A percentile compares a stretch with the other conserved stretches of the same genome.
Evolutionary conservation across 805 yeast species (phyloP).

Genomic region (Wickerhamomyces bisporus): DNA sequence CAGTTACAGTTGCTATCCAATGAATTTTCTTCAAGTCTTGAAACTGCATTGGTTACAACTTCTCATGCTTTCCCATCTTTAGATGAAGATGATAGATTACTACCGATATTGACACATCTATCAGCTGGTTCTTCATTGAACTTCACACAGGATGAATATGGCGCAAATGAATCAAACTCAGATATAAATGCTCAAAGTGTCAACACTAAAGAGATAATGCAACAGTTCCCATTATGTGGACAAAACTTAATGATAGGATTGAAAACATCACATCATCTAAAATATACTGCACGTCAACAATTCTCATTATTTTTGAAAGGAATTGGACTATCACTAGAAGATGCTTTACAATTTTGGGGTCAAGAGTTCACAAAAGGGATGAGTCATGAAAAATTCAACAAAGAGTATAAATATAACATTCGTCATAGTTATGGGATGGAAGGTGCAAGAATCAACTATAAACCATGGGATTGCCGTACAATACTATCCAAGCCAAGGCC

Average conservation of each 20-base stretch:
- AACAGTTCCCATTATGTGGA: conserved; percentile 83
- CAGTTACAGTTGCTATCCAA: conserved; percentile 66
- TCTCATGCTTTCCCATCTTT: conserved; percentile 75
- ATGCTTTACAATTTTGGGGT: conserved; percentile 83
- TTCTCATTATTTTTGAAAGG: conserved; percentile 82
- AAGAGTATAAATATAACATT: conserved; percentile 84
- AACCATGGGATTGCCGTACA: conserved; percentile 79
- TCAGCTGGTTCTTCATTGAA: conserved; percentile 62
- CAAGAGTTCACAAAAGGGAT: conserved; percentile 61
- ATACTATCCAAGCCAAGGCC: conserved; percentile 73
- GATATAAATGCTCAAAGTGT: conserved; percentile 62
- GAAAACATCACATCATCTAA: conserved; percentile 60
- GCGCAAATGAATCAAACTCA: conserved; percentile 18
- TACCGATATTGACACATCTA: conserved; percentile 78
- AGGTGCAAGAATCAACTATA: conserved; percentile 81
- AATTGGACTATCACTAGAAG: conserved; percentile 82
- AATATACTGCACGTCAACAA: conserved; percentile 82
- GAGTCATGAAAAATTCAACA: conserved; percentile 71
- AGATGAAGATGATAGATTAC: conserved; percentile 86
- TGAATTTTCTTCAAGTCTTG: conserved; percentile 53
- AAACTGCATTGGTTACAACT: conserved; percentile 53
- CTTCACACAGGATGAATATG: conserved; percentile 14
- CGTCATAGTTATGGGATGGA: conserved; percentile 89
- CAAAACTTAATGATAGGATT: conserved; percentile 60
- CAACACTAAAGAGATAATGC: conserved; percentile 44